Evolutionary conservation across 495 filamentous ascomycete species (phyloP).

Genomic region (Elaphomyces granulatus): DNA sequence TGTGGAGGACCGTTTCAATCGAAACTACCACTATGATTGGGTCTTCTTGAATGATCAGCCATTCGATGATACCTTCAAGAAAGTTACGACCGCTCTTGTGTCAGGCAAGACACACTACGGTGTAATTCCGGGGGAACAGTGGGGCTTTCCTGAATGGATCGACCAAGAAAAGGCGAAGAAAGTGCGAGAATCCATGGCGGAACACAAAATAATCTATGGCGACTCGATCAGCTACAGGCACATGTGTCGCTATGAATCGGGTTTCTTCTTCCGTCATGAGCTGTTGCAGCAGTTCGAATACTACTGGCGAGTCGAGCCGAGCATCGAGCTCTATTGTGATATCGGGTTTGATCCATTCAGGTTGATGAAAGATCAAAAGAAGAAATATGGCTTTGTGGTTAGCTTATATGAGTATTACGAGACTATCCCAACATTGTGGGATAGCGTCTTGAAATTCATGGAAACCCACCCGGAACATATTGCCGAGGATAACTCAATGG

Average conservation of each 20-base stretch:
- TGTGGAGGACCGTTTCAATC: slow-evolving; percentile 95
- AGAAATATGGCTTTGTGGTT: slow-evolving; percentile 82
- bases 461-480: slow-evolving; percentile 79
- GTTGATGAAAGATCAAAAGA: slow-evolving; percentile 74
- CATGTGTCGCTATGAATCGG: slow-evolving; percentile 90
- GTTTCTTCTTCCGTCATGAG: slow-evolving; percentile 81
- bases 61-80: slow-evolving; percentile 82
- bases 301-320: slow-evolving; percentile 89
- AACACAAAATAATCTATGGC: slow-evolving; percentile 84
- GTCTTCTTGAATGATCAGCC: slow-evolving; percentile 91
- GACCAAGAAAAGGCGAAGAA: slow-evolving; percentile 72
- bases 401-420: slow-evolving; percentile 91
- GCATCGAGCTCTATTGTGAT: slow-evolving; percentile 78
- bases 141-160: slow-evolving; percentile 79
- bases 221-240: slow-evolving; percentile 85
- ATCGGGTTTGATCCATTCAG: slow-evolving; percentile 73
- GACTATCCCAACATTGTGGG: slow-evolving; percentile 93
- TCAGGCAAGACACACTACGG: slow-evolving; percentile 87
- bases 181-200: slow-evolving; percentile 70
- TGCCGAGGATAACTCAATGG: slow-evolving; percentile 69
- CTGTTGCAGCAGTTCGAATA: slow-evolving; percentile 76
- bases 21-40: slow-evolving; percentile 94
- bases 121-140: slow-evolving; percentile 68
- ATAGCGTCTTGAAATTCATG: slow-evolving; percentile 84
- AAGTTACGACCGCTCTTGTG: slow-evolving; percentile 73